phyloP scores from a whole-genome alignment of 305 asterid genomes.

The Fraxinus floribunda region DNA sequence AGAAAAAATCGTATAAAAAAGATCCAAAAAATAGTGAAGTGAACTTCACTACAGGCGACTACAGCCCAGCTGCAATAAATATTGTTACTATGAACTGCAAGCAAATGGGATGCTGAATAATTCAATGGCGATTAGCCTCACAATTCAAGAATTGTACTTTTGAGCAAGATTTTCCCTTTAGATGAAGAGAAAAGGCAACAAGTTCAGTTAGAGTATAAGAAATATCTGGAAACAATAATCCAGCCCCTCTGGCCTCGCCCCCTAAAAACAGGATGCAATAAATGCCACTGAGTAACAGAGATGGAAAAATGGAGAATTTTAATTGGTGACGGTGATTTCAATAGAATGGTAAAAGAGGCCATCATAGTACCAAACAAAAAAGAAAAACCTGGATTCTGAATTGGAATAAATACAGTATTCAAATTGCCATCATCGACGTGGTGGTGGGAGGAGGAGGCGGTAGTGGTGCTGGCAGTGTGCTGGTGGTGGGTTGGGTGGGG shows the following conservation, averaged over 20 bases:
- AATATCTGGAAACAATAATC: background rate
- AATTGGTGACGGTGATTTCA: slow-evolving; percentile 37
- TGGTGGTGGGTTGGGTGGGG: too few species aligned
- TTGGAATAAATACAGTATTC: background rate
- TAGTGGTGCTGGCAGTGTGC: too few species aligned
- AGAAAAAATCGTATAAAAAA: slow-evolving; percentile 20
- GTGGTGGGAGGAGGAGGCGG: too few species aligned
- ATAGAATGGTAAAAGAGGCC: slow-evolving; percentile 31
- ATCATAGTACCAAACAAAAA: slow-evolving; percentile 33
- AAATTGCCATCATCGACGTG: background rate
- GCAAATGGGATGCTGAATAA: slow-evolving; percentile 16
- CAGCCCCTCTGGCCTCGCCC: background rate
- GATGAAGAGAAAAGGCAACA: background rate
- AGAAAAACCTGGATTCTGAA: slow-evolving; percentile 4
- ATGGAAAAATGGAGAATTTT: background rate
- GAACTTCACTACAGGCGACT: background rate
- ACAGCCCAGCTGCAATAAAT: slow-evolving; percentile 21
- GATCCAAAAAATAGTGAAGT: slow-evolving; percentile 30
- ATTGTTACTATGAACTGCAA: slow-evolving; percentile 23
- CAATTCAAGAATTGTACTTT: background rate
- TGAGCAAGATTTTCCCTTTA: background rate
- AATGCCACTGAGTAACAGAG: background rate
- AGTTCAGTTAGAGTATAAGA: background rate
- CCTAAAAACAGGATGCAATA: background rate
- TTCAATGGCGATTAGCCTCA: background rate